Base-by-base conservation (phyloP, 169 alveolate genomes). In the Plasmodium vivax region DNA sequence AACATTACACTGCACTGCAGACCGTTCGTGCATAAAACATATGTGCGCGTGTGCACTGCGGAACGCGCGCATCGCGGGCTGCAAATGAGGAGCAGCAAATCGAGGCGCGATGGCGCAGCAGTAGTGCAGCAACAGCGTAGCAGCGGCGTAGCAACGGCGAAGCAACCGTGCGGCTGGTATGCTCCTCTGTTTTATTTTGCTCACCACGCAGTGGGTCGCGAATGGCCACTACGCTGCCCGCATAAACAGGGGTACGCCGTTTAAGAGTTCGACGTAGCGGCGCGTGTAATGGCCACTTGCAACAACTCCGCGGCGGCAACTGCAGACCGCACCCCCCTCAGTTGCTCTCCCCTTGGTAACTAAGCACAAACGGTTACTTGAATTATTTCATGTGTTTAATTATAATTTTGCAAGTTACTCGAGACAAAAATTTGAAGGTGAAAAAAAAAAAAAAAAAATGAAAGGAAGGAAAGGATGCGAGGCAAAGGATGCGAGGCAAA, bases 321-420 rank as follows among this genome's bases (percentile, higher is more conserved):
- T 41, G 54, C 6, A 3, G 54, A n/a, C 54, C 54, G n/a, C 43
- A 79, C 54, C 32, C 30, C 36, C 7, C 10, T 81, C 19, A 47
- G 62, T 19, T 81, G 43, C 19, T 47, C 10, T 82, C 56, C 68
- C 72, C 4, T 34, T 12, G 68, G 68, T 27, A 30, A 62, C 34
- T 62, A 79, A n/a, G 36, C 47, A 82, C 77, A 82, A 82, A 54
- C 43, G 19, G 38, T 47, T 54, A 32, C 77, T 51, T n/a, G 32
- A 82, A 82, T 82, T 82, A n/a, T 27, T 82, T n/a, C 90, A 82
- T 82, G 34, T 62, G 79, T 54, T 82, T 51, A 82, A 51, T 41
- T 82, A 80, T 41, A 82, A 38, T 27, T 56, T n/a, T 82, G 23
- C 51, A 27, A 23, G 41, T 54, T 54, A 38, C 38, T 82, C 32